phyloP scores from a whole-genome alignment of 768 basidiomycete genomes.

The Pleurotus djamor region DNA sequence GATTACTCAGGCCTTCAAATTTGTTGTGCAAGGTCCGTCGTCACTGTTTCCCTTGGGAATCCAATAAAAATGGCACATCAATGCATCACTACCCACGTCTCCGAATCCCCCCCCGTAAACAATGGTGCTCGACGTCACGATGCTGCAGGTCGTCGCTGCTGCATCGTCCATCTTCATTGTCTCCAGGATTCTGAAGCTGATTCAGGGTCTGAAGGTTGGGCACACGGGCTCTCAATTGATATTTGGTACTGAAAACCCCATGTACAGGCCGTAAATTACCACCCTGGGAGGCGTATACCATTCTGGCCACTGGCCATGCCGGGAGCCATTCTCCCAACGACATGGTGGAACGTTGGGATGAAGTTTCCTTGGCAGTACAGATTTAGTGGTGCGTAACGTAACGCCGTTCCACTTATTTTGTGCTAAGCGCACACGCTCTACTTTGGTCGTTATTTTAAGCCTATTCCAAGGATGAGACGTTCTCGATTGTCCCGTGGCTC shows the following conservation, averaged over 20 bases:
- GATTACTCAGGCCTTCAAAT: neutral
- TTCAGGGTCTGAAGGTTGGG: constrained; percentile 28
- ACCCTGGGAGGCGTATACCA: constrained; percentile 37
- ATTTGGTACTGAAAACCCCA: neutral
- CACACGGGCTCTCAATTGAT: neutral
- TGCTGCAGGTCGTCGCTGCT: neutral
- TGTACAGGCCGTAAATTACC: constrained; percentile 28
- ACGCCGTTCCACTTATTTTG: neutral
- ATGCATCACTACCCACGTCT: too few species aligned
- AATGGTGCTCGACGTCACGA: neutral
- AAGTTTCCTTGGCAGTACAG: constrained; percentile 34
- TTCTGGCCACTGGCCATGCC: constrained; percentile 37
- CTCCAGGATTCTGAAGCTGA: constrained; percentile 27
- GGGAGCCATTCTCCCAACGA: constrained; percentile 33
- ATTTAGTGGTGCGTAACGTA: constrained; percentile 22
- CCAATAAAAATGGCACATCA: too few species aligned
- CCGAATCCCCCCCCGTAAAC: neutral
- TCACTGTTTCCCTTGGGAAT: too few species aligned
- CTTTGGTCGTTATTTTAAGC: neutral
- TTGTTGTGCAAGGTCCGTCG: too few species aligned
- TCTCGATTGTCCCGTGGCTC: constrained; percentile 38
- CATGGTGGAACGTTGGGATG: constrained; percentile 41
- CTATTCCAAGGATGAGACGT: constrained; percentile 36
- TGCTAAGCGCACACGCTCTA: neutral
- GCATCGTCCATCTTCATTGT: constrained; percentile 19